Base-by-base conservation (phyloP, 495 filamentous ascomycete genomes). In the Amorphotheca resinae region DNA sequence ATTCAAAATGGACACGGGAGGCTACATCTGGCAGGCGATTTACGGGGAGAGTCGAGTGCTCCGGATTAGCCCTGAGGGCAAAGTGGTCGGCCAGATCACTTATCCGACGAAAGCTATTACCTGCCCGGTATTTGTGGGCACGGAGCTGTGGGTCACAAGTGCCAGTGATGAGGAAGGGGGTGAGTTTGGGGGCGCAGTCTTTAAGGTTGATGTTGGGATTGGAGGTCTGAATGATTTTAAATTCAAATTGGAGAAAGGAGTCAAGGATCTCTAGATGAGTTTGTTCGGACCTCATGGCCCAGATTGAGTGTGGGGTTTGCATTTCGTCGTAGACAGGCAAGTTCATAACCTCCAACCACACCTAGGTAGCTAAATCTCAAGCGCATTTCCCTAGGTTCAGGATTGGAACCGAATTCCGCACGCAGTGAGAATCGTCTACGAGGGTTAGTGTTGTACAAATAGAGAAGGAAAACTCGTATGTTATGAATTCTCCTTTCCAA, bases 21-120 rank as follows among this genome's bases (percentile, higher is more conserved):
- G 80, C 1, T 76, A 77, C 49, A 64, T 89, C 21, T 88, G 84
- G 84, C 74, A 74, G 44, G 80, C 82, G n/a, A 66, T 87, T 22
- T 85, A 82, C 51, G 81, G 82, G 33, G 82, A 79, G 49, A 61
- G 70, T 37, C 68, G 72, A 35, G 75, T 89, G 14, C 58, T 87
- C 38, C 76, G 77, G 55, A 73, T 88, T 49, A 73, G 69, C 5
- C 70, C 76, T 3, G 62, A 67, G 23, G 81, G 81, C 2, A 64
- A 76, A 54, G 57, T 87, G 17, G 64, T 82, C 15, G 80, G 80
- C 14, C 66, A 80, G 64, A 63, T 89, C 26, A 67, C 55, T 4
- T 60, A 87, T 45, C 78, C 80, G 17, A 84, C 84, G 28, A 69
- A 68, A 44, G 74, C 77, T 52, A 69, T 80, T 53, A 84, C 82